Conservation (phyloP, 2,329 filamentous ascomycete genomes). For the Rhynchosporium secalis region DNA sequence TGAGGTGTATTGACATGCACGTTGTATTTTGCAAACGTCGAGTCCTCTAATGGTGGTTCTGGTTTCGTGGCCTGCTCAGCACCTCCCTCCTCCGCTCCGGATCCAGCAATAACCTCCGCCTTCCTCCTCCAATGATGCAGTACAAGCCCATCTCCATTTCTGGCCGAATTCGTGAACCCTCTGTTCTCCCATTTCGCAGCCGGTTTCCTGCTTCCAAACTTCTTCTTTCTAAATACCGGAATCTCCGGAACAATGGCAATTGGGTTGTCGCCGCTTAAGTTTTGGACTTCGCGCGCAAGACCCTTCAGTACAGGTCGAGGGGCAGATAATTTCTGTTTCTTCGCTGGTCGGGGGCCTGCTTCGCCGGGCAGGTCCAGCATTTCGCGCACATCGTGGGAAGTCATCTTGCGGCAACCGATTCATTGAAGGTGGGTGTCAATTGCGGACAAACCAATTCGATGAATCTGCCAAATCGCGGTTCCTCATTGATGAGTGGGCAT, state of each 20-base stretch:
- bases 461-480: constrained; percentile 1
- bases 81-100: constrained; percentile 42
- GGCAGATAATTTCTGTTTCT: constrained; percentile 71
- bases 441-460: neutral
- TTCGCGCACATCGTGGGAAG: constrained; percentile 80
- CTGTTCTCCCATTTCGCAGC: constrained; percentile 65
- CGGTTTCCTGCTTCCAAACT: constrained; percentile 55
- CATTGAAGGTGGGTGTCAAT: neutral
- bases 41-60: constrained; percentile 52
- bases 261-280: constrained; percentile 64
- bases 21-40: constrained; percentile 82
- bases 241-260: constrained; percentile 65
- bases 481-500: constrained; percentile 9
- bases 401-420: constrained; percentile 51
- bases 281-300: constrained; percentile 65
- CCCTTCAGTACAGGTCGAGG: constrained; percentile 63
- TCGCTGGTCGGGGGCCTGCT: constrained; percentile 61
- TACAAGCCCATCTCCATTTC: constrained; percentile 64
- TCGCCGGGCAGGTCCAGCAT: constrained; percentile 76
- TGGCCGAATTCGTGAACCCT: constrained; percentile 76
- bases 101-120: constrained; percentile 46
- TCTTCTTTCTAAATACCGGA: constrained; percentile 59
- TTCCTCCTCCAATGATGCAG: constrained; percentile 81
- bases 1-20: constrained; percentile 74
- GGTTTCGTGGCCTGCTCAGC: constrained; percentile 45